Evolutionary conservation across 768 basidiomycete species (phyloP).

Genomic region (Candolleomyces eurysporus): DNA sequence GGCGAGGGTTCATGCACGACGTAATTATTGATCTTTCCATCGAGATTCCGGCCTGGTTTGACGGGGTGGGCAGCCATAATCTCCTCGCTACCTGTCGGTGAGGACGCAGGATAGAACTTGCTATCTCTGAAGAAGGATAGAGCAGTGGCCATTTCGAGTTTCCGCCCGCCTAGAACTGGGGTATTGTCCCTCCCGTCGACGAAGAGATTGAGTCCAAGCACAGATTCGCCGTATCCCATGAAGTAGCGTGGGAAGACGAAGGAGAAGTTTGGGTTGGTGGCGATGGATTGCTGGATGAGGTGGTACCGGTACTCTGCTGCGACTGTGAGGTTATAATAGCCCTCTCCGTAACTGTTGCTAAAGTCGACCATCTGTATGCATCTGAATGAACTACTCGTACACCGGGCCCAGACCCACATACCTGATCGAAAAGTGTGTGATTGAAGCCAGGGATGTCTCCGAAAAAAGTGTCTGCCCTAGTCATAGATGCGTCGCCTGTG

Average conservation of each 20-base stretch:
- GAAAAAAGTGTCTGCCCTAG: slow-evolving; percentile 14
- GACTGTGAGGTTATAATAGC: slow-evolving; percentile 17
- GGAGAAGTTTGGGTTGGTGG: slow-evolving; percentile 16
- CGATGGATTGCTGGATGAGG: slow-evolving; percentile 18
- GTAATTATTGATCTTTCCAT: slow-evolving; percentile 12
- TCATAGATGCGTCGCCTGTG: neutral
- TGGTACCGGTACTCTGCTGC: slow-evolving; percentile 14
- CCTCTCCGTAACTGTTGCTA: slow-evolving; percentile 17
- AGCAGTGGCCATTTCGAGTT: slow-evolving; percentile 12
- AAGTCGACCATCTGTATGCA: slow-evolving; percentile 10
- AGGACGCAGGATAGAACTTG: slow-evolving; percentile 11
- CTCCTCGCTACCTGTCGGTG: slow-evolving; percentile 2
- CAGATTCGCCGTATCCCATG: slow-evolving; percentile 13
- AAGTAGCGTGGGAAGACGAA: slow-evolving; percentile 13
- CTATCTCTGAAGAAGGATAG: slow-evolving; percentile 16
- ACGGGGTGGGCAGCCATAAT: slow-evolving; percentile 9
- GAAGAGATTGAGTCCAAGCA: slow-evolving; percentile 15
- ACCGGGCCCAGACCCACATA: neutral
- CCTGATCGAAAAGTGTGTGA: slow-evolving; percentile 20
- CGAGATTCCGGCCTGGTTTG: slow-evolving; percentile 10
- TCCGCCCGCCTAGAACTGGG: neutral
- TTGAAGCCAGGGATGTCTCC: slow-evolving; percentile 21
- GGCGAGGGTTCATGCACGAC: slow-evolving; percentile 11
- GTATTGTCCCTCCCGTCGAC: slow-evolving; percentile 14
- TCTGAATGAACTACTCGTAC: neutral